Percentiles rank a stretch among this genome's conserved stretches.
Conservation (phyloP, 225 moss, liverwort and hornwort genomes). For the Thuidium tamariscinum region DNA sequence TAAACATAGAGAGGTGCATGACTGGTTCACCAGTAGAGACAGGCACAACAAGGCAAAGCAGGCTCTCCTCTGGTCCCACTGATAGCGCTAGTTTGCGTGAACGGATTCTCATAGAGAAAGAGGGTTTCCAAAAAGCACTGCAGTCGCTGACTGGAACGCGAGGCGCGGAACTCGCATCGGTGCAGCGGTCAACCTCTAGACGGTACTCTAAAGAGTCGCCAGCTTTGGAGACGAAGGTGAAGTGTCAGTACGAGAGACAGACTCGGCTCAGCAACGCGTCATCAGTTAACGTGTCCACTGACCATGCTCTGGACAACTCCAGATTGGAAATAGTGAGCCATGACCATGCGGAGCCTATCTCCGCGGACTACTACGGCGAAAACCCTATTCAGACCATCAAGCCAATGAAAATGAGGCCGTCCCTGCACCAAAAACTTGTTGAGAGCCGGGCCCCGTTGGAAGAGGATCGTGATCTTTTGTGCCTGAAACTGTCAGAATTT, state of each 20-base stretch:
- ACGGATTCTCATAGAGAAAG: constrained; percentile 25
- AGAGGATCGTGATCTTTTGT: constrained; percentile 58
- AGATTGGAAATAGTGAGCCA: constrained; percentile 2
- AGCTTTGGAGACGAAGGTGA: constrained; percentile 14
- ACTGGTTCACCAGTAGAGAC: constrained; percentile 26
- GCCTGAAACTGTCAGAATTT: constrained; percentile 49
- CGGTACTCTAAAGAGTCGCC: constrained; percentile 4
- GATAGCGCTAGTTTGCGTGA: constrained; percentile 24
- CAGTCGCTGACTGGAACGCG: constrained; percentile 15
- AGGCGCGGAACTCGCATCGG: not conserved
- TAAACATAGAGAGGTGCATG: constrained; percentile 79
- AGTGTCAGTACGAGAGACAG: constrained; percentile 13
- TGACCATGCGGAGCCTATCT: constrained; percentile 43
- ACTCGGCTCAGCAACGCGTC: constrained; percentile 11
- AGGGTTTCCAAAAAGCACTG: constrained; percentile 27
- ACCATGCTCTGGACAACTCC: constrained; percentile 12
- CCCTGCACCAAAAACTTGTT: constrained; percentile 57
- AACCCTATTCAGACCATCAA: constrained; percentile 40
- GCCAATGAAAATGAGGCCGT: constrained; percentile 35
- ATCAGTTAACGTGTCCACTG: not conserved
- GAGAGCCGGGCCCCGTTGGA: constrained; percentile 53
- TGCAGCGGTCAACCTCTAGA: constrained; percentile 4
- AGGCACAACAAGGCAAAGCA: not conserved
- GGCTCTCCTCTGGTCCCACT: not conserved
- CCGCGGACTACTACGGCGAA: constrained; percentile 45